Evolutionary conservation across 2,329 filamentous ascomycete genomes (phyloP).

Genomic region (Colletotrichum magnum): DNA sequence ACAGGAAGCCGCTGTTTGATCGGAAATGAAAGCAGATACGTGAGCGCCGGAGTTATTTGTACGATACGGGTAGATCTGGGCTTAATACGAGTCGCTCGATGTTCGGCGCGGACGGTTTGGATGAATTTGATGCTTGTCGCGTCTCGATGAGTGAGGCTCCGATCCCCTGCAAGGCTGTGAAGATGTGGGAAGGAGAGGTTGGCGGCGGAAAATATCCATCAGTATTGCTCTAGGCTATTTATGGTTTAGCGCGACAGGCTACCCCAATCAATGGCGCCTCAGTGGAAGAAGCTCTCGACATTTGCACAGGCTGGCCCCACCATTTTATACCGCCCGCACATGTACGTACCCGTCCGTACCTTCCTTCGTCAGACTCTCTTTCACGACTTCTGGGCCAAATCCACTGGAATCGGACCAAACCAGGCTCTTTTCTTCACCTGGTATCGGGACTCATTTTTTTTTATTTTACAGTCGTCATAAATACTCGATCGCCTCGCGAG

Average conservation of each 20-base stretch:
- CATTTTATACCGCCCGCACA: not conserved
- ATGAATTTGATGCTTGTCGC: constrained; percentile 31
- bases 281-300: not conserved
- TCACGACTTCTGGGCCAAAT: not conserved
- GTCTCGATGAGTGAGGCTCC: constrained; percentile 35
- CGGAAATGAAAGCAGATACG: constrained; percentile 2
- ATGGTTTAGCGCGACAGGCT: not conserved
- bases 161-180: constrained; percentile 36
- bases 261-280: constrained; percentile 3
- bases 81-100: not conserved
- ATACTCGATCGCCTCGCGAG: not conserved
- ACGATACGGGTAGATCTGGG: not conserved
- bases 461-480: too few relatives aligned
- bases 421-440: too few relatives aligned
- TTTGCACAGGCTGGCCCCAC: not conserved
- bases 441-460: too few relatives aligned
- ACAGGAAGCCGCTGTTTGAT: not conserved
- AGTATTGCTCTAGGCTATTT: not conserved
- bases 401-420: not conserved
- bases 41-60: not conserved
- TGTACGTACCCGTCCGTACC: not conserved
- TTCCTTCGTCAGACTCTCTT: not conserved
- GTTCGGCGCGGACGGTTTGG: constrained; percentile 4
- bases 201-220: constrained; percentile 38
- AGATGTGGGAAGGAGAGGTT: constrained; percentile 24